Conservation (phyloP, 83 land plant species). For the Isoetes engelmannii region DNA sequence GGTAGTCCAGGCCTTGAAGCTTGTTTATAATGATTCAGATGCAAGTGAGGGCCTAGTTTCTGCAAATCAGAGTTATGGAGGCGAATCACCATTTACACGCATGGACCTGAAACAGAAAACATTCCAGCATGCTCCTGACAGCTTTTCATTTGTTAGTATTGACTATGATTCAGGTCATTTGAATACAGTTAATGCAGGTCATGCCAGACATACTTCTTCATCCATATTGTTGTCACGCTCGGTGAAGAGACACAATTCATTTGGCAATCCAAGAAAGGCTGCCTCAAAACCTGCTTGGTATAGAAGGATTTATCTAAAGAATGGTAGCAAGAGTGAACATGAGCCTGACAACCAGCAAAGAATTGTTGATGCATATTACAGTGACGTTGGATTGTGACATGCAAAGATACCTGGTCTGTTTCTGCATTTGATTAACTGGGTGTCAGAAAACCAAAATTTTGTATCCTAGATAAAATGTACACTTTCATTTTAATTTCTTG, state of each 20-base stretch:
- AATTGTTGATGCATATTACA: no score
- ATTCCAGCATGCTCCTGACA: background rate
- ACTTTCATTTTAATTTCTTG: no score
- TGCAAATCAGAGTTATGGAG: background rate
- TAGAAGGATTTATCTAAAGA: background rate
- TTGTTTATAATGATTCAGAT: background rate
- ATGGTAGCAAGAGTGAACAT: no score
- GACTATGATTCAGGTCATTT: slow-evolving; percentile 9
- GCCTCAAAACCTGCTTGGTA: background rate
- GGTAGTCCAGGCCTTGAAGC: slow-evolving; percentile 7
- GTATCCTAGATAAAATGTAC: no score
- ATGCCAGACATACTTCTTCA: background rate
- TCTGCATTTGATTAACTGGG: no score
- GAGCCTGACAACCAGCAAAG: no score
- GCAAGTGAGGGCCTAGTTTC: background rate
- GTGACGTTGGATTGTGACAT: no score
- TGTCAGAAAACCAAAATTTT: no score
- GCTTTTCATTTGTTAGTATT: slow-evolving; percentile 3
- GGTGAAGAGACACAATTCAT: background rate
- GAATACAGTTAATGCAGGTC: background rate
- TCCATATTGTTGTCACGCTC: background rate
- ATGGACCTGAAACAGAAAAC: background rate
- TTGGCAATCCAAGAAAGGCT: background rate
- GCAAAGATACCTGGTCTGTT: no score
- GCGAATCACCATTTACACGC: background rate